phyloP scores from a whole-genome alignment of 257 asterid genomes.

The Galeopsis tetrahit region DNA sequence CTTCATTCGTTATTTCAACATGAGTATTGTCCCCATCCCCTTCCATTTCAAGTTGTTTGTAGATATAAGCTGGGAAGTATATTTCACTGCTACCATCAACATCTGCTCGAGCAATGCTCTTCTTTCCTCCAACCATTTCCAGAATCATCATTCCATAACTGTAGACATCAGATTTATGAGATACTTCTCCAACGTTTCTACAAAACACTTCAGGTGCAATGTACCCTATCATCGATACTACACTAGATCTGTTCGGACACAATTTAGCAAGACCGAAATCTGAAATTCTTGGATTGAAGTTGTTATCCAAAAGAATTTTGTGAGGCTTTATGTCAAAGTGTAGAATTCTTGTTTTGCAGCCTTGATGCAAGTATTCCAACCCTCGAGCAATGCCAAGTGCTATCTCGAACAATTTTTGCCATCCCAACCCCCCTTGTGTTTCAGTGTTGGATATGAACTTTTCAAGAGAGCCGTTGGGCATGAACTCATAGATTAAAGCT shows the following conservation, averaged over 20 bases:
- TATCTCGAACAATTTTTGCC: no score
- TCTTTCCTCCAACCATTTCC: slow-evolving; percentile 36
- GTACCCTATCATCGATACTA: slow-evolving; percentile 22
- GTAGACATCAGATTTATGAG: slow-evolving; percentile 50
- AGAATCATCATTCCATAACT: slow-evolving; percentile 47
- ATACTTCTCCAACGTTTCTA: slow-evolving; percentile 43
- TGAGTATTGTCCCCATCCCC: no score
- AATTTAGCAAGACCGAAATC: slow-evolving; percentile 24
- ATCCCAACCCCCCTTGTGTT: background rate
- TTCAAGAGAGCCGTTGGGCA: slow-evolving; percentile 25
- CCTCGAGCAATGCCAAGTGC: slow-evolving; percentile 26
- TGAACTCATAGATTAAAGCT: slow-evolving; percentile 44
- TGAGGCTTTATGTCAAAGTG: slow-evolving; percentile 32
- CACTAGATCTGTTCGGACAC: slow-evolving; percentile 23
- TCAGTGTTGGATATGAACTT: background rate
- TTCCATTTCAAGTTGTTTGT: slow-evolving; percentile 33
- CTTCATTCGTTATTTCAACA: slow-evolving; percentile 19
- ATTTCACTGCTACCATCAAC: slow-evolving; percentile 29
- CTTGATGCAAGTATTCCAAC: slow-evolving; percentile 27
- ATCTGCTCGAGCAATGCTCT: background rate
- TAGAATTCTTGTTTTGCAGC: slow-evolving; percentile 21
- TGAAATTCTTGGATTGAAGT: slow-evolving; percentile 19
- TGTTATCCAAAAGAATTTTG: slow-evolving; percentile 15
- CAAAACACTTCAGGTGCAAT: no score
- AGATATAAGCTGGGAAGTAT: slow-evolving; percentile 40